These are phyloP conservation scores for Myriosclerotinia scirpicola DNA, from an alignment of 2,329 filamentous ascomycete species.

Conservation along the genomic window DNA sequence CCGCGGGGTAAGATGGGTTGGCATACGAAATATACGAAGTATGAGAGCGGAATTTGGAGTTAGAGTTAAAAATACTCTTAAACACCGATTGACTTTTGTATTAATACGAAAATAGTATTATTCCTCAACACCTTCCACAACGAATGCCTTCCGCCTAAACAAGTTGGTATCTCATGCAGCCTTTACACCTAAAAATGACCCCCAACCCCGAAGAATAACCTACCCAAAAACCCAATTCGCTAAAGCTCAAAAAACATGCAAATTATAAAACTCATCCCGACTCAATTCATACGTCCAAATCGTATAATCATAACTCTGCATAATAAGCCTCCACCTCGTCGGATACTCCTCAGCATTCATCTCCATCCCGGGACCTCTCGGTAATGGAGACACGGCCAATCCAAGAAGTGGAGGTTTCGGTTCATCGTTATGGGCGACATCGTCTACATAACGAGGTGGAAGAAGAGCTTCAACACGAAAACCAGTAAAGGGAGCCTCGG, in stretches of 20 bases:
- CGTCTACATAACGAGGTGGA: slow-evolving; percentile 41
- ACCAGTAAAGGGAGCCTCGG: slow-evolving; percentile 23
- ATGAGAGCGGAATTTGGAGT: too few species aligned
- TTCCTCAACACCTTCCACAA: not conserved
- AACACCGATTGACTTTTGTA: too few species aligned
- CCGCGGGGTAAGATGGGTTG: too few species aligned
- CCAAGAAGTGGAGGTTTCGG: slow-evolving; percentile 55
- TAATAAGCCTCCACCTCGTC: slow-evolving; percentile 63
- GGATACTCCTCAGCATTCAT: slow-evolving; percentile 33
- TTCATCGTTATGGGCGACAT: not conserved
- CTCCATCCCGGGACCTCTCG: slow-evolving; percentile 43
- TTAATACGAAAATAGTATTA: too few species aligned
- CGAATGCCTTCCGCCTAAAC: not conserved
- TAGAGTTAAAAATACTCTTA: too few species aligned
- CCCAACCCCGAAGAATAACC: not conserved
- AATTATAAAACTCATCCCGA: slow-evolving; percentile 42
- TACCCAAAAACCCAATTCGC: not conserved
- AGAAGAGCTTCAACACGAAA: slow-evolving; percentile 57
- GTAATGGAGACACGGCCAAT: slow-evolving; percentile 65
- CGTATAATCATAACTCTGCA: slow-evolving; percentile 70
- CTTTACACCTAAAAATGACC: not conserved
- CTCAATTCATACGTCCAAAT: slow-evolving; percentile 69
- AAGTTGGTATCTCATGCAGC: not conserved
- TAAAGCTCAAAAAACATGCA: slow-evolving; percentile 33
- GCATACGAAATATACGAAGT: too few species aligned